A percentile compares a stretch with the other conserved stretches of the same genome.
Conservation (phyloP, 2,329 filamentous ascomycete species). For the Verticillium albo-atrum region DNA sequence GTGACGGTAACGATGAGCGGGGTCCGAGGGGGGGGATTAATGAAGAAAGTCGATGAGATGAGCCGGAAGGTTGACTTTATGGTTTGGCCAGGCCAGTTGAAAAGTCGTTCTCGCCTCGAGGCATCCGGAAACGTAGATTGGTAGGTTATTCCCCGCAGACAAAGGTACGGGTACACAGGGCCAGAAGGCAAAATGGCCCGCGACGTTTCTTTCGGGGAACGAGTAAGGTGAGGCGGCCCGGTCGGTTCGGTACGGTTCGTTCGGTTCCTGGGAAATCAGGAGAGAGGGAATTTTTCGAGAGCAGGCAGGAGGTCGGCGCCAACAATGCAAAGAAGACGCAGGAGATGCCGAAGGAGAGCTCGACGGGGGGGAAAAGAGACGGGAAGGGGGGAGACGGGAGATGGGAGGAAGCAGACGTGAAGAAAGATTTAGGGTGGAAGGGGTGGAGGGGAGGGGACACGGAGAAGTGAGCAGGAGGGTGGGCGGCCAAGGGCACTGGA, state of each 20-base stretch:
- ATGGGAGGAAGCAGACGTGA: not conserved
- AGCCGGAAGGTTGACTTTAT: not conserved
- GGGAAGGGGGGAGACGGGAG: not conserved
- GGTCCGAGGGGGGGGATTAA: not conserved
- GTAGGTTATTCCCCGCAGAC: not conserved
- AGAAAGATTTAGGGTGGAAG: not conserved
- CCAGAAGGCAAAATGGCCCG: too few relatives aligned
- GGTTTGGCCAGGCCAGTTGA: not conserved
- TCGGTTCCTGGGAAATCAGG: too few relatives aligned
- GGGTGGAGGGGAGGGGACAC: not conserved
- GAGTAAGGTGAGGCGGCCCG: not conserved
- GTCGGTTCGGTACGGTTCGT: not conserved
- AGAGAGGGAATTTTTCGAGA: too few relatives aligned
- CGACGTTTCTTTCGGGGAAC: not conserved
- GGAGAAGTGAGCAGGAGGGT: not conserved
- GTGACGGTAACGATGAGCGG: constrained; percentile 10
- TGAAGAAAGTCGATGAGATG: not conserved
- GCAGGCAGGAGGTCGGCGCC: too few relatives aligned
- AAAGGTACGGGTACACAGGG: too few relatives aligned
- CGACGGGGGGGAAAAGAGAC: not conserved
- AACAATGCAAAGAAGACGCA: not conserved
- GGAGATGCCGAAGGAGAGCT: not conserved
- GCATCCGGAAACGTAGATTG: not conserved
- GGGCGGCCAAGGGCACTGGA: not conserved
- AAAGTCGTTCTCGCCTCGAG: not conserved